These are phyloP conservation scores for Geum urbanum DNA, from an alignment of 306 rosid genomes.

Conservation along the genomic window DNA sequence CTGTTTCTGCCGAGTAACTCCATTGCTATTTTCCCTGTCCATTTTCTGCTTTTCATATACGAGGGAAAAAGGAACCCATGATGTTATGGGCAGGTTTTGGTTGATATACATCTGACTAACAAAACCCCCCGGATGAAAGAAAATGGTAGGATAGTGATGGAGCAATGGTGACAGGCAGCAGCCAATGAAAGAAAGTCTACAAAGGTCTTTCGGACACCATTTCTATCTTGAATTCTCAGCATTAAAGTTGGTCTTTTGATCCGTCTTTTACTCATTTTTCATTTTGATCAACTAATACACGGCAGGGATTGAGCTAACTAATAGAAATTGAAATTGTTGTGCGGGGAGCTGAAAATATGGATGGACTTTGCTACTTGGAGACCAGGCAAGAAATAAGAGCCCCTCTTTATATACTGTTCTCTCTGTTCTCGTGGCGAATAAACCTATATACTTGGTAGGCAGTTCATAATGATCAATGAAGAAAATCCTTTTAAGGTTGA, in stretches of 20 bases:
- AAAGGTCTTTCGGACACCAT: neutral
- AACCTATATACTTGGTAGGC: neutral
- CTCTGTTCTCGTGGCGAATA: neutral
- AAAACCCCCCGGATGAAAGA: neutral
- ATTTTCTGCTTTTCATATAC: neutral
- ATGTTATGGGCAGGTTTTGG: neutral
- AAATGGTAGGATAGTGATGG: neutral
- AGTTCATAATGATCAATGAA: neutral
- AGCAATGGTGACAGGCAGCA: slow-evolving; percentile 1
- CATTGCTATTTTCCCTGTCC: neutral
- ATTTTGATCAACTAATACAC: neutral
- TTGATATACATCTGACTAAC: neutral
- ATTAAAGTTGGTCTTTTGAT: neutral
- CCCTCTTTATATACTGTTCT: neutral
- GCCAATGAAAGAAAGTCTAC: neutral
- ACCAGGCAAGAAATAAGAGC: neutral
- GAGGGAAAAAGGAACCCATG: neutral
- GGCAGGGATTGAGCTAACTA: neutral
- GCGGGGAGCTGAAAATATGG: neutral
- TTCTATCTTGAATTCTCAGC: neutral
- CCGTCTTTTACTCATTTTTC: no score
- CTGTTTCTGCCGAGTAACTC: neutral
- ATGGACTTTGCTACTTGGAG: slow-evolving; percentile 9
- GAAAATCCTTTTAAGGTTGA: neutral
- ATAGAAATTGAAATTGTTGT: no score